A percentile compares a stretch with the other conserved stretches of the same genome.
Evolutionary conservation across 2,329 filamentous ascomycete species (phyloP).

Genomic region (Fonsecaea erecta): DNA sequence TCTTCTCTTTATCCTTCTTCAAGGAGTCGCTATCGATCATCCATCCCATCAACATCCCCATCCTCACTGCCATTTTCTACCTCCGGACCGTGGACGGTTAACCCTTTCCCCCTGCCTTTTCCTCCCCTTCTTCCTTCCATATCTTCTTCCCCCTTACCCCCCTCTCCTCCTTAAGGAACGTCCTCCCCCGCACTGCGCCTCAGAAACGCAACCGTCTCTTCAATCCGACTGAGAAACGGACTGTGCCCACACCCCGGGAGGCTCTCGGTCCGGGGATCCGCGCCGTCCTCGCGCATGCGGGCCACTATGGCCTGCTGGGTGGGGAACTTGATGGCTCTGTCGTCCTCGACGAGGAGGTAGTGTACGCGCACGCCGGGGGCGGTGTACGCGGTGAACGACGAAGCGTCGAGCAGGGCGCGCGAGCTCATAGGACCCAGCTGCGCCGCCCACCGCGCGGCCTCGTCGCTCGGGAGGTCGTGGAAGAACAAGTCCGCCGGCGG

Average conservation of each 20-base stretch:
- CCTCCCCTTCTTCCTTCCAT: too few relatives aligned
- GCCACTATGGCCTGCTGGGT: slow-evolving; percentile 17
- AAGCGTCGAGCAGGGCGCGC: slow-evolving; percentile 7
- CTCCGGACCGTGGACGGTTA: too few relatives aligned
- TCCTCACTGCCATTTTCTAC: too few relatives aligned
- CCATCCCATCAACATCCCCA: too few relatives aligned
- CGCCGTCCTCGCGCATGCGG: not conserved
- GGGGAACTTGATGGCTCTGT: slow-evolving; percentile 8
- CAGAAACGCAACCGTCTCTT: slow-evolving; percentile 23
- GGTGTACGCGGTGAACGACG: slow-evolving; percentile 13
- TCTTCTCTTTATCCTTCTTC: too few relatives aligned
- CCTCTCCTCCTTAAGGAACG: not conserved
- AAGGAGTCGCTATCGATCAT: too few relatives aligned
- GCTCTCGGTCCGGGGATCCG: slow-evolving; percentile 10
- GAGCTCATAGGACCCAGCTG: slow-evolving; percentile 10
- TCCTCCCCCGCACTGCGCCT: slow-evolving; percentile 24
- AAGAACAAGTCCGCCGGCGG: slow-evolving; percentile 6
- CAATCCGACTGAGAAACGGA: slow-evolving; percentile 19
- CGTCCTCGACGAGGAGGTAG: slow-evolving; percentile 11
- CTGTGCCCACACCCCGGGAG: slow-evolving; percentile 13
- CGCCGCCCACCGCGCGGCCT: slow-evolving; percentile 1
- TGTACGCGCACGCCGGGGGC: slow-evolving; percentile 13
- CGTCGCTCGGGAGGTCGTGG: slow-evolving; percentile 11
- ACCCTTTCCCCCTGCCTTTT: too few relatives aligned
- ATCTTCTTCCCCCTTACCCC: too few relatives aligned